Conservation (phyloP, 495 filamentous ascomycete genomes). For the Astrothelium macrocarpum region DNA sequence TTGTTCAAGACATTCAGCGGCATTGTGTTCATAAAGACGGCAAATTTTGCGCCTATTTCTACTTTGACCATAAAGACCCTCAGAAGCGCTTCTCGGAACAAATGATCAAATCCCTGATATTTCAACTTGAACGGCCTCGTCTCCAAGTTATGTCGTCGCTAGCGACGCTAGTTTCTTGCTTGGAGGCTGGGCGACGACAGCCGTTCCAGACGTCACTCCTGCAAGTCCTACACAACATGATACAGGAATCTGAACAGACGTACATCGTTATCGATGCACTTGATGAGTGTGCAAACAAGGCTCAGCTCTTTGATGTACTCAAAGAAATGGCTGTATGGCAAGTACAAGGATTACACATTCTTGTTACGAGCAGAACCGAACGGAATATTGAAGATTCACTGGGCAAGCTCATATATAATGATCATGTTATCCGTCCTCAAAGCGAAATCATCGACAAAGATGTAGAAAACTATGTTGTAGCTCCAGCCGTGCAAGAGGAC, state of each 20-base stretch:
- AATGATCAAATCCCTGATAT: background rate
- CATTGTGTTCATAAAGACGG: background rate
- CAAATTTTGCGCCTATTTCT: background rate
- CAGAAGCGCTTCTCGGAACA: background rate
- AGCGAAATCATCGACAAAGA: conserved; percentile 15
- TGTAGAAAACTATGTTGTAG: conserved; percentile 20
- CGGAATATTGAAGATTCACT: conserved; percentile 17
- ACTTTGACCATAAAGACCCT: background rate
- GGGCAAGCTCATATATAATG: background rate
- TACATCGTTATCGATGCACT: conserved; percentile 22
- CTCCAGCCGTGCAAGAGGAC: no score
- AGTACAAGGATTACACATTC: conserved; percentile 12
- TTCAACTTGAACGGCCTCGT: background rate
- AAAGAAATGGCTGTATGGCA: conserved; percentile 11
- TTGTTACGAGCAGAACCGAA: conserved; percentile 19
- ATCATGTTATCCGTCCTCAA: conserved; percentile 13
- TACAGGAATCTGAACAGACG: background rate
- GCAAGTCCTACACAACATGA: conserved; percentile 7
- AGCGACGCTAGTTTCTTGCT: background rate
- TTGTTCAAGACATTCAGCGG: background rate
- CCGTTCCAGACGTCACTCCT: conserved; percentile 13
- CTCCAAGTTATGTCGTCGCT: background rate
- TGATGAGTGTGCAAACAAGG: conserved; percentile 17
- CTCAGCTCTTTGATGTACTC: conserved; percentile 11
- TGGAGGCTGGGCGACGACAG: conserved; percentile 8